Conservation (phyloP, 2,329 filamentous ascomycete species). For the Neopestalotiopsis sp. region DNA sequence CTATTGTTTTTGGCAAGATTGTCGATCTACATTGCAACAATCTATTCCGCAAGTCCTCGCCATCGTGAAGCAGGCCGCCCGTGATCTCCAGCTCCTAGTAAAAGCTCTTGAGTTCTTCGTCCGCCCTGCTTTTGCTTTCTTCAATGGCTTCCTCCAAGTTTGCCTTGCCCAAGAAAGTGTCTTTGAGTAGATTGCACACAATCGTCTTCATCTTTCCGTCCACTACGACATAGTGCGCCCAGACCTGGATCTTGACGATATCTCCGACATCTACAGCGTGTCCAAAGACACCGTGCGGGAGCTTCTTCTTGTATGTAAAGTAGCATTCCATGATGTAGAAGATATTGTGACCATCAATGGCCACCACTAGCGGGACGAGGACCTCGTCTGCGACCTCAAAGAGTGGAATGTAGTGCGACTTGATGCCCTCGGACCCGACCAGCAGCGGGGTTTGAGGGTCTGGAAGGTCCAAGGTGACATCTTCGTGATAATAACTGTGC, state of each 20-base stretch:
- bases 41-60: no score
- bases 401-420: slow-evolving; percentile 7
- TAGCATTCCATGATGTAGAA: slow-evolving; percentile 12
- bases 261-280: slow-evolving; percentile 12
- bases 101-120: slow-evolving; percentile 4
- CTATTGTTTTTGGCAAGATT: no score
- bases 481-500: slow-evolving; percentile 6
- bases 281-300: slow-evolving; percentile 2
- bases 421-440: slow-evolving; percentile 4
- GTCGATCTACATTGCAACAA: neutral
- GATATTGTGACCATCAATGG: slow-evolving; percentile 12
- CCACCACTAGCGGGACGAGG: slow-evolving; percentile 4
- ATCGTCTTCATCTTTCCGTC: slow-evolving; percentile 15
- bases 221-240: slow-evolving; percentile 1
- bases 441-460: slow-evolving; percentile 10
- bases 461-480: slow-evolving; percentile 9
- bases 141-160: slow-evolving; percentile 8
- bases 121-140: slow-evolving; percentile 3
- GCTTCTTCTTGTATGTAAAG: slow-evolving; percentile 13
- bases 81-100: neutral
- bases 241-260: slow-evolving; percentile 10
- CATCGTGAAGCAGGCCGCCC: neutral
- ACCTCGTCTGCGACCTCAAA: slow-evolving; percentile 10
- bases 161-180: slow-evolving; percentile 11
- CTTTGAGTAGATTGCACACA: neutral